Conservation (phyloP, 1,284 basidiomycete species). For the Heterobasidion irregulare region DNA sequence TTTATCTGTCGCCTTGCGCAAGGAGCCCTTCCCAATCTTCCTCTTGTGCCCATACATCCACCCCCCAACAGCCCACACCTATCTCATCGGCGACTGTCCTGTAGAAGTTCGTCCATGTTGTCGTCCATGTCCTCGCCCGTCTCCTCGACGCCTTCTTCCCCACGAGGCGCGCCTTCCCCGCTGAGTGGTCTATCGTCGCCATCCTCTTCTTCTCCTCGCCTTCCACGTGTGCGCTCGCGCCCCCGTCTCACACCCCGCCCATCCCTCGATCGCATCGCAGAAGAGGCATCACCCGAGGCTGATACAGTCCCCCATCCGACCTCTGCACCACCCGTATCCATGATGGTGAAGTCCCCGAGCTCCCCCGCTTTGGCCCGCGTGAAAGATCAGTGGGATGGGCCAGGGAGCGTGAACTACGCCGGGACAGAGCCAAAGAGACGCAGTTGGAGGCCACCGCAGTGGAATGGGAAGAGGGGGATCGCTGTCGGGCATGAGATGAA, state of each 20-base stretch:
- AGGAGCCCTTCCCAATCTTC: neutral
- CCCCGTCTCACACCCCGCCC: constrained; percentile 3
- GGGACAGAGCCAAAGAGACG: neutral
- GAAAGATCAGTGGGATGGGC: constrained; percentile 1
- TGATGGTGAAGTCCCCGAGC: neutral
- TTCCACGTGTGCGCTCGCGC: constrained; percentile 8
- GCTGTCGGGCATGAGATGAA: constrained; percentile 6
- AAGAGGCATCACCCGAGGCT: constrained; percentile 5
- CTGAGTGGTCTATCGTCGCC: neutral
- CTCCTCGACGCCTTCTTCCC: neutral
- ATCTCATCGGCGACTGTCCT: neutral
- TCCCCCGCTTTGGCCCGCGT: constrained; percentile 1
- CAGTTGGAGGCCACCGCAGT: constrained; percentile 1
- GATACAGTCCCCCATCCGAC: neutral
- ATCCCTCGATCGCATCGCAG: constrained; percentile 12
- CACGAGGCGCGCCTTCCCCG: neutral
- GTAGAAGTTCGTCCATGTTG: neutral
- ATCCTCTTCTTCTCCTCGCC: constrained; percentile 4
- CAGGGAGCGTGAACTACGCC: neutral
- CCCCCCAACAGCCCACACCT: neutral
- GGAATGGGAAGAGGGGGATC: constrained; percentile 13
- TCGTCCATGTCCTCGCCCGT: neutral
- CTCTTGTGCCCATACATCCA: neutral
- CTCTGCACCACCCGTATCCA: neutral
- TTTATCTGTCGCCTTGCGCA: neutral